Evolutionary conservation across 1,284 basidiomycete genomes (phyloP), one percentile per base, ranked within the genome.

Genomic region (Ustilago curta): DNA sequence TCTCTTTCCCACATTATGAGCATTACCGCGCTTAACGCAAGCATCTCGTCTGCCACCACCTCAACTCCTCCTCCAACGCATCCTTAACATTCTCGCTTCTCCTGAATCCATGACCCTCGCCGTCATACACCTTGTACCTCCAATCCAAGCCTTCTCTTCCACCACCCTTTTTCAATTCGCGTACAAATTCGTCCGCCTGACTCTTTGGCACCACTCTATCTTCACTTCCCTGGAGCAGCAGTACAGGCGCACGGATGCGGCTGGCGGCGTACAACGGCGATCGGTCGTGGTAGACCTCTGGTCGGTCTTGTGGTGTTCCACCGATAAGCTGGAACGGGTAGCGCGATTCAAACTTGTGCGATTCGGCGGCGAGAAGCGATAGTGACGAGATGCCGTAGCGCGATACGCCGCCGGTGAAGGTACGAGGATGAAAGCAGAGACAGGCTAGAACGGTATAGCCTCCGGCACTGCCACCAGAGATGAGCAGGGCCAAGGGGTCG

Each of bases 341-440:
- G n/a, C 86, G 84, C 21, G 87, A 86, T 80, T 91, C 89, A 53
- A 91, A 91, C 76, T 92, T 92, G 85, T 92, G 91, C 0, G 89
- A 90, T 61, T 88, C 87, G 5, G 61, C 56, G 3, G 71, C 71
- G 6, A 80, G 54, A 2, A 55, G 29, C 6, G 37, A 9, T 1
- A 78, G 58, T 4, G 67, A 58, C 2, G 68, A 70, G 18, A 80
- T 53, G 31, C 78, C 78, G 47, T 71, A 78, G 21, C 43, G 47
- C 2, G 67, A 70, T 11, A 45, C 59, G 3, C 72, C 78, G 8
- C 73, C 73, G 18, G 51, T 32, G 40, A 81, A 80, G 25, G 68
- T 43, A 21, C 9, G 8, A 0, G 80, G 74, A 29, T 74, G 61
- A 23, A 64, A 59, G 39, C 67, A 67, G 4, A 91, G 83, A 0